A percentile compares a stretch with the other conserved stretches of the same genome.
phyloP scores from a whole-genome alignment of 2,329 filamentous ascomycete species.

The Scopulariopsis brevicaulis region DNA sequence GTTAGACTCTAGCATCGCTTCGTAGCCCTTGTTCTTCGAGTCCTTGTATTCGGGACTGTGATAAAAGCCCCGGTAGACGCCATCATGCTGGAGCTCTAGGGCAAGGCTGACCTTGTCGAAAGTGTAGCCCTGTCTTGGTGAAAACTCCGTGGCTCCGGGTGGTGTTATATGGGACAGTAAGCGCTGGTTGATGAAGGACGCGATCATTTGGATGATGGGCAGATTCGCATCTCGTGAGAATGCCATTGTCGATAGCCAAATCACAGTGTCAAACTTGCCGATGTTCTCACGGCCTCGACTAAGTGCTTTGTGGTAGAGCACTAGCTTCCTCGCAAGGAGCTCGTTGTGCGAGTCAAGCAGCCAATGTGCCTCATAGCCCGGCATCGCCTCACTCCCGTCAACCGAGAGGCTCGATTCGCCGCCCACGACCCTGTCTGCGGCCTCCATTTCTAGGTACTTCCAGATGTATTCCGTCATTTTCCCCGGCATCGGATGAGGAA shows the following conservation, averaged over 20 bases:
- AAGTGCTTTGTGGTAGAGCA: neutral
- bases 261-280: slow-evolving; percentile 6
- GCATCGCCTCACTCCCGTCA: neutral
- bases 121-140: neutral
- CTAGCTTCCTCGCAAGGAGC: neutral
- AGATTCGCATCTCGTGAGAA: slow-evolving; percentile 6
- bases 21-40: neutral
- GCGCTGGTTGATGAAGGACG: neutral
- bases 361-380: slow-evolving; percentile 5
- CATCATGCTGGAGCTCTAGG: neutral
- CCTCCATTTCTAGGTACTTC: neutral
- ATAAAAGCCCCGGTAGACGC: neutral
- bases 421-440: neutral
- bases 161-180: neutral
- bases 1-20: neutral
- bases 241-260: slow-evolving; percentile 11
- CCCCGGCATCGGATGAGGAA: neutral
- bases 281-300: neutral
- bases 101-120: neutral
- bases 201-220: slow-evolving; percentile 8
- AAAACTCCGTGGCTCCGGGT: neutral
- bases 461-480: neutral
- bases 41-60: neutral
- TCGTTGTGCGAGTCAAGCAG: slow-evolving; percentile 2
- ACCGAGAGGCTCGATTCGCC: neutral